Base-by-base conservation (phyloP, 768 basidiomycete genomes). In the Mrakia gelida region DNA sequence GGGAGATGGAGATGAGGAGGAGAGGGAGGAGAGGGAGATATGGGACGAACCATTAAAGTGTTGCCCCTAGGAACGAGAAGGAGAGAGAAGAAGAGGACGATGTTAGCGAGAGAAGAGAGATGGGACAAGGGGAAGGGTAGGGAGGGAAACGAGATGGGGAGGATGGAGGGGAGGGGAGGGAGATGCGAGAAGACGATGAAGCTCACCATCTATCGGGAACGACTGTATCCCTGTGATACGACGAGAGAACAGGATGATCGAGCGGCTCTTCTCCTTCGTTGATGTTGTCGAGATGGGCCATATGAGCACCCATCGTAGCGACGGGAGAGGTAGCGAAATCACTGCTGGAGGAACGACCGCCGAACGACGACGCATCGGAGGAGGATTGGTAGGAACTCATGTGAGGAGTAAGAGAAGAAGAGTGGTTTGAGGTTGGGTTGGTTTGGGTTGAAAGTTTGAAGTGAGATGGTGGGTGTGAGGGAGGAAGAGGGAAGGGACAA, bases 221-320 rank as follows among this genome's bases (percentile, higher is more conserved):
- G 67, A 70, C 67, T 0, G 67, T 70, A 3, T 70, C 67, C 38
- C 67, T 41, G 23, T 70, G 34, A 41, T 41, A 70, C 9, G 67
- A 41, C 16, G 21, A 26, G 9, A 70, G 41, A 38, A 70, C 67
- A 6, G 67, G 67, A n/a, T 70, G 67, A 38, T 70, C 67, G 41
- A 70, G 67, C 26, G 67, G 38, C 13, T 70, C 67, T 1, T 67
- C 65, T 30, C 38, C 65, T 38, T 67, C 65, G 65, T 67, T 38
- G 65, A 67, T 38, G 32, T 67, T 67, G 16, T 67, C 65, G 32
- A 67, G 30, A 21, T 67, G 65, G 7, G n/a, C 32, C 65, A 67
- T 67, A 10, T 32, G 65, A 1, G 65, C 30, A 3, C 30, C 28
- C 32, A 67, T 13, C 13, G 30, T 23, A 21, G 23, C 30, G 32